Conservation (phyloP, 2,329 filamentous ascomycete species). For the Alternaria alternata region DNA sequence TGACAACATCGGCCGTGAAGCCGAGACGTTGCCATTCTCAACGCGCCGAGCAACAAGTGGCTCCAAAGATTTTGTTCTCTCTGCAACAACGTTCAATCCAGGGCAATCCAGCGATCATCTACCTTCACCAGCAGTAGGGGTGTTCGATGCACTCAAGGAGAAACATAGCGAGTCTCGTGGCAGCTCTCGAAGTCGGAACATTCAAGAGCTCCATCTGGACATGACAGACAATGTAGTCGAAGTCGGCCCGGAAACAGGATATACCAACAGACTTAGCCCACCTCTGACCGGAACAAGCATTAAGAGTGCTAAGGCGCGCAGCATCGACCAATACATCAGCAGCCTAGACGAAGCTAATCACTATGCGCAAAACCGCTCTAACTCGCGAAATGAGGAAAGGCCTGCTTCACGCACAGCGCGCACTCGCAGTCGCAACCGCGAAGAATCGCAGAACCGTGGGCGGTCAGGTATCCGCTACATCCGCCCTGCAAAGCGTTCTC, state of each 20-base stretch:
- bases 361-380: slow-evolving; percentile 55
- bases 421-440: slow-evolving; percentile 59
- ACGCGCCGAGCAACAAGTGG: slow-evolving; percentile 58
- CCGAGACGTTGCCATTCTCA: slow-evolving; percentile 52
- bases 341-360: slow-evolving; percentile 81
- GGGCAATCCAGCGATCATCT: slow-evolving; percentile 50
- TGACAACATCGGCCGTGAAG: slow-evolving; percentile 52
- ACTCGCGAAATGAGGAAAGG: slow-evolving; percentile 55
- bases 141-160: slow-evolving; percentile 70
- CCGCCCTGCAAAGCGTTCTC: slow-evolving; percentile 81
- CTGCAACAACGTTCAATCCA: slow-evolving; percentile 46
- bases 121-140: slow-evolving; percentile 73
- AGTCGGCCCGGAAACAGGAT: slow-evolving; percentile 39
- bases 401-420: slow-evolving; percentile 56
- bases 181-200: slow-evolving; percentile 80
- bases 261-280: slow-evolving; percentile 63
- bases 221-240: slow-evolving; percentile 56
- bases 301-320: slow-evolving; percentile 67
- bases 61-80: slow-evolving; percentile 62
- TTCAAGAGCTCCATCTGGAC: slow-evolving; percentile 68
- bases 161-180: slow-evolving; percentile 69
- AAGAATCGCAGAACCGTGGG: slow-evolving; percentile 74
- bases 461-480: slow-evolving; percentile 72
- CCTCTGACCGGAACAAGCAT: slow-evolving; percentile 59
- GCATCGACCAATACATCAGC: slow-evolving; percentile 84